Percentiles rank a stretch among this genome's conserved stretches.
Evolutionary conservation across 352 stramenopile genomes (phyloP).

Genomic region (Globisporangium okanoganense): DNA sequence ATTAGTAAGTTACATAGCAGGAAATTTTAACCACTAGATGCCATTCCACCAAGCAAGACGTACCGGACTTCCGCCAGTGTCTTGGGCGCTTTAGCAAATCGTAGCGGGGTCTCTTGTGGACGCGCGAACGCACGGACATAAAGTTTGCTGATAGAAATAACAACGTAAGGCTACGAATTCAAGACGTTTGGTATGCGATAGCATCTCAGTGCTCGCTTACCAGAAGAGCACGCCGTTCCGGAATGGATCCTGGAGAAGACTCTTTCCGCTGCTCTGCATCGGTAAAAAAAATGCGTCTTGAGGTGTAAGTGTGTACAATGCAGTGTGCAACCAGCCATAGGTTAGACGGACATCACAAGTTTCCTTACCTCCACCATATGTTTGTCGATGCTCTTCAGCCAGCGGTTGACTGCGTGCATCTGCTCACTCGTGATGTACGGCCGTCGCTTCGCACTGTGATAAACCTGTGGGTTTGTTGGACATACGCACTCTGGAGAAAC

Average conservation of each 20-base stretch:
- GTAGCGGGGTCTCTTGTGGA: neutral
- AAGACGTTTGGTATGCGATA: neutral
- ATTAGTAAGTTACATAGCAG: no score
- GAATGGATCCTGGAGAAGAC: conserved; percentile 16
- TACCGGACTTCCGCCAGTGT: conserved; percentile 15
- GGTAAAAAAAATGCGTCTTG: no score
- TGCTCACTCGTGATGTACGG: conserved; percentile 29
- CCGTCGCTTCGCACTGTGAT: conserved; percentile 5
- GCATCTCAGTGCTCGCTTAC: neutral
- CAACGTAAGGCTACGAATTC: neutral
- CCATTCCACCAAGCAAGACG: no score
- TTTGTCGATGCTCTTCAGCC: conserved; percentile 17
- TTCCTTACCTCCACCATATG: conserved; percentile 10
- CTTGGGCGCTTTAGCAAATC: conserved; percentile 6
- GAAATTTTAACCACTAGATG: no score
- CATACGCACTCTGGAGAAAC: neutral
- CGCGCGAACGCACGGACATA: conserved; percentile 1
- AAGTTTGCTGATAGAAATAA: conserved; percentile 1
- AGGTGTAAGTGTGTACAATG: neutral
- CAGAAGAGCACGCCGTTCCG: conserved; percentile 18
- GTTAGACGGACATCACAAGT: no score
- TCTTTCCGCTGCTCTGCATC: neutral
- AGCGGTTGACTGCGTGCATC: conserved; percentile 19
- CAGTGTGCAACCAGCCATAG: no score
- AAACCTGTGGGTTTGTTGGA: neutral